A percentile compares a stretch with the other conserved stretches of the same genome.
phyloP scores from a whole-genome alignment of 78 protist species.

The Cyanophora paradoxa region DNA sequence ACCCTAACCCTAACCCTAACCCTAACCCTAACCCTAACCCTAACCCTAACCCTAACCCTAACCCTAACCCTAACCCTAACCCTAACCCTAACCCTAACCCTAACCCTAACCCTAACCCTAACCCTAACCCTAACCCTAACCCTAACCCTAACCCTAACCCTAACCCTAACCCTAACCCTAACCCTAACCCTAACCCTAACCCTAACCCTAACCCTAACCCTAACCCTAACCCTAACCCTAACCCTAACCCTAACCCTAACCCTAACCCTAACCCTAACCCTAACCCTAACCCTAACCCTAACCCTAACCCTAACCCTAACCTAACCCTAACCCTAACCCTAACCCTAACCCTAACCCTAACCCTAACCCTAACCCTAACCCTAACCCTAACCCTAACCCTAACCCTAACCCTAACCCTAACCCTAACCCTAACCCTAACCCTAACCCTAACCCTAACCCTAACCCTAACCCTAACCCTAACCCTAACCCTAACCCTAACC shows the following conservation, averaged over 20 bases:
- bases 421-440: constrained; percentile 31
- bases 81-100: constrained; percentile 31
- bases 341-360: constrained; percentile 30
- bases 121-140: constrained; percentile 25
- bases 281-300: constrained; percentile 28
- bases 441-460: constrained; percentile 31
- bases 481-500: constrained; percentile 1
- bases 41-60: constrained; percentile 30
- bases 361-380: constrained; percentile 32
- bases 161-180: constrained; percentile 30
- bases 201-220: constrained; percentile 31
- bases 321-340: too few species aligned
- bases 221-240: constrained; percentile 30
- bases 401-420: constrained; percentile 30
- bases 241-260: constrained; percentile 27
- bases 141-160: constrained; percentile 29
- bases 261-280: constrained; percentile 26
- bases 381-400: constrained; percentile 31
- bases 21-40: constrained; percentile 25
- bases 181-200: constrained; percentile 31
- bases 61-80: constrained; percentile 31
- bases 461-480: constrained; percentile 24
- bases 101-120: constrained; percentile 30
- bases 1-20: constrained; percentile 26
- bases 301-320: too few species aligned